A percentile compares a stretch with the other conserved stretches of the same genome.
Evolutionary conservation across 2,329 filamentous ascomycete genomes (phyloP).

Genomic region (Cylindrodendrum hubeiense): DNA sequence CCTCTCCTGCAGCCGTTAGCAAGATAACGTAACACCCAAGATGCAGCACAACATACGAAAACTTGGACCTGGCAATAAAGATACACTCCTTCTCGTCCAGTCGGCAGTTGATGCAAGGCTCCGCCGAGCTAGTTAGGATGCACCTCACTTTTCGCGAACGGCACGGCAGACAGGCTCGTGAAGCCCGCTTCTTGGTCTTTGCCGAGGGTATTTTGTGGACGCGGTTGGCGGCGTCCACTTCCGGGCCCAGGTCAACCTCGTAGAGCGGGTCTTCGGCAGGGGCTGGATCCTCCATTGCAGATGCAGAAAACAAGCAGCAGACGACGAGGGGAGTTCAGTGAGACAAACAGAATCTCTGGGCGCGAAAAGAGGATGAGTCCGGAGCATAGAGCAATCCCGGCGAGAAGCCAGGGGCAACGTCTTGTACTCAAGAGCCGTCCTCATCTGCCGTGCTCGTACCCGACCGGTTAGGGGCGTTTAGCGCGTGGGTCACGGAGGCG

Average conservation of each 20-base stretch:
- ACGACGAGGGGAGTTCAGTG: neutral
- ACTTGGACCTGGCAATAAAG: slow-evolving; percentile 37
- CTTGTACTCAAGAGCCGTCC: neutral
- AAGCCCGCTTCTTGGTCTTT: slow-evolving; percentile 37
- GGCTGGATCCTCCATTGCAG: slow-evolving; percentile 14
- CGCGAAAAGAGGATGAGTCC: slow-evolving; percentile 3
- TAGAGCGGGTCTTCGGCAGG: slow-evolving; percentile 12
- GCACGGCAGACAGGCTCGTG: slow-evolving; percentile 39
- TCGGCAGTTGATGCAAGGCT: slow-evolving; percentile 42
- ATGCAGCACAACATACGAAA: slow-evolving; percentile 21
- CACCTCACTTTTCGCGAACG: slow-evolving; percentile 42
- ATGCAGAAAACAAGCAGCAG: neutral
- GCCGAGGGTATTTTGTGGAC: slow-evolving; percentile 20
- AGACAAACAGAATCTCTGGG: neutral
- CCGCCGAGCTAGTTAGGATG: slow-evolving; percentile 38
- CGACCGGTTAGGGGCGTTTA: neutral
- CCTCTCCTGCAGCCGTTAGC: slow-evolving; percentile 20
- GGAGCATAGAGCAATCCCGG: neutral
- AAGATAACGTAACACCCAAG: too few relatives aligned
- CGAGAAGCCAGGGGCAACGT: neutral
- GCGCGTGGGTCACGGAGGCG: slow-evolving; percentile 5
- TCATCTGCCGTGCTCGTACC: slow-evolving; percentile 14
- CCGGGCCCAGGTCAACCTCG: slow-evolving; percentile 7
- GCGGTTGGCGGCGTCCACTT: slow-evolving; percentile 14
- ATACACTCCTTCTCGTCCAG: slow-evolving; percentile 42